A percentile compares a stretch with the other conserved stretches of the same genome.
Evolutionary conservation across 192 early-diverging fungal genomes (phyloP).

Genomic region (Gigaspora rosea): DNA sequence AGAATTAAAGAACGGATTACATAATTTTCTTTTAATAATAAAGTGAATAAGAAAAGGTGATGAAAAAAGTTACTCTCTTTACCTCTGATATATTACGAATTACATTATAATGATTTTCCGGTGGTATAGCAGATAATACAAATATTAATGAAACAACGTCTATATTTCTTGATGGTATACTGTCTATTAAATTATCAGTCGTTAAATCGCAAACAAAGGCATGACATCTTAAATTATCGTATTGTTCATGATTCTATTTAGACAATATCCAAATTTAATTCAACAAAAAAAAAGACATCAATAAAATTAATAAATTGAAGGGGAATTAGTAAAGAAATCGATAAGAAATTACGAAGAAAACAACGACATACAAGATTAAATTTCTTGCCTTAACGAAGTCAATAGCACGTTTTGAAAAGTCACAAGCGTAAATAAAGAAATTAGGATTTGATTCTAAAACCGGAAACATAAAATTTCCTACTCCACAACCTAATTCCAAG

Average conservation of each 20-base stretch:
- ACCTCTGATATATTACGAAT: slow-evolving; percentile 79
- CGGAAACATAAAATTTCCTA: slow-evolving; percentile 96
- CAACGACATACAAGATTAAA: neutral
- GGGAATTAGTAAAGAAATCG: too few species aligned
- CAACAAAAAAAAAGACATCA: neutral
- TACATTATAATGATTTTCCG: slow-evolving; percentile 76
- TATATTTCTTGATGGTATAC: slow-evolving; percentile 73
- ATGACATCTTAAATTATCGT: slow-evolving; percentile 71
- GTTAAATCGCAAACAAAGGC: slow-evolving; percentile 98
- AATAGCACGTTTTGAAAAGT: slow-evolving; percentile 90
- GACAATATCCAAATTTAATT: neutral
- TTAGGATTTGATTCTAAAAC: slow-evolving; percentile 77
- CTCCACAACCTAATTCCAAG: slow-evolving; percentile 96
- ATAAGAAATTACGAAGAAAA: too few species aligned
- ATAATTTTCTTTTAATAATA: neutral
- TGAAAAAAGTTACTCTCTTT: neutral
- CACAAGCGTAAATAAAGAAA: slow-evolving; percentile 89
- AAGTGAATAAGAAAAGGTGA: neutral
- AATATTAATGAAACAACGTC: slow-evolving; percentile 94
- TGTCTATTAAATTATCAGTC: slow-evolving; percentile 62
- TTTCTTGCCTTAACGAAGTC: slow-evolving; percentile 78
- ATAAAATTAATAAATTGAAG: neutral
- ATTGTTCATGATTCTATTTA: slow-evolving; percentile 60
- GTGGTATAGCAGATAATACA: slow-evolving; percentile 93
- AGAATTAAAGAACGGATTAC: neutral